Evolutionary conservation across 352 stramenopile genomes (phyloP).

Genomic region (Pythium biforme): DNA sequence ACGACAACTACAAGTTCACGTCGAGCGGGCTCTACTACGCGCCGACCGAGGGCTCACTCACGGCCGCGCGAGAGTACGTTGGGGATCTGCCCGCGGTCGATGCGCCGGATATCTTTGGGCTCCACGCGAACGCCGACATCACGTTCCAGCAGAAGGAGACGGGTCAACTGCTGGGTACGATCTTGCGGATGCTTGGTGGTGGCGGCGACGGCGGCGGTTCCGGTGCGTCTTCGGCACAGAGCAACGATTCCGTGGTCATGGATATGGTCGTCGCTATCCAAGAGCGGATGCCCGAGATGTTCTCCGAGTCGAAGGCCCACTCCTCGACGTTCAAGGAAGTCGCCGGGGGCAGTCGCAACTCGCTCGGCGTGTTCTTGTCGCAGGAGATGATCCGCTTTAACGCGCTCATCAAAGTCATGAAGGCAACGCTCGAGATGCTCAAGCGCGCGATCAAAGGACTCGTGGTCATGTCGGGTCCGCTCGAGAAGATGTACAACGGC

Average conservation of each 20-base stretch:
- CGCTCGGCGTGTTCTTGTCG: conserved; percentile 89
- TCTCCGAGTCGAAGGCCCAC: conserved; percentile 69
- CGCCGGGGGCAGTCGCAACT: conserved; percentile 88
- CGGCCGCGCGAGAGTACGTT: conserved; percentile 78
- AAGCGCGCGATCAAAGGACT: conserved; percentile 90
- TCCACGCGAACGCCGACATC: conserved; percentile 94
- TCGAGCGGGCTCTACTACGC: conserved; percentile 76
- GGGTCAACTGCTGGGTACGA: conserved; percentile 62
- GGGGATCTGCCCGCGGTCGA: conserved; percentile 91
- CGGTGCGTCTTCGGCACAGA: conserved; percentile 41
- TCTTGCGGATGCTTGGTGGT: conserved; percentile 66
- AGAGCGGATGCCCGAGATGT: conserved; percentile 69
- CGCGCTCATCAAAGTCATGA: conserved; percentile 88
- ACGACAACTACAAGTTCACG: conserved; percentile 88
- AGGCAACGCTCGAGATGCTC: conserved; percentile 79
- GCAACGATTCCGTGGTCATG: conserved; percentile 79
- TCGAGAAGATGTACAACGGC: conserved; percentile 94
- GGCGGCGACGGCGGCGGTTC: conserved; percentile 46
- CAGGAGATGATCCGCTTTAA: conserved; percentile 95
- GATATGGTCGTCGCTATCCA: conserved; percentile 84
- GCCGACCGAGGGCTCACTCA: conserved; percentile 57
- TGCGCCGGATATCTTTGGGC: conserved; percentile 89
- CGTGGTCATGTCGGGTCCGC: conserved; percentile 92
- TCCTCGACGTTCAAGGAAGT: conserved; percentile 78
- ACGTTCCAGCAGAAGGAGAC: conserved; percentile 95